Conservation (phyloP, 768 basidiomycete genomes). For the Exsudoporus frostii region DNA sequence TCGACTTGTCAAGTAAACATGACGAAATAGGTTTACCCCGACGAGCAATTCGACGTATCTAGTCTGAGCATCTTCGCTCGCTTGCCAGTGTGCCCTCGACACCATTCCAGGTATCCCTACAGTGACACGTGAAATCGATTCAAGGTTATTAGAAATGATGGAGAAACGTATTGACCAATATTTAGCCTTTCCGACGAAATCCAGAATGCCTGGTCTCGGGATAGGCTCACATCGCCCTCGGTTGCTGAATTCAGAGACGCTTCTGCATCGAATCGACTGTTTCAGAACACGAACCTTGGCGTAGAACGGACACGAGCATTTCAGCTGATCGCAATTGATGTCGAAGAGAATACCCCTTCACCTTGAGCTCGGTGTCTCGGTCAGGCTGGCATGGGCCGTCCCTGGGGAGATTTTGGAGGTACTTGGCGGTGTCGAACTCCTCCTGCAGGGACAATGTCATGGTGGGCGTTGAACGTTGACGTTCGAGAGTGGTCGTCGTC, state of each 20-base stretch:
- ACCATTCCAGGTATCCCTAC: constrained; percentile 82
- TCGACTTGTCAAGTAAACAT: background rate
- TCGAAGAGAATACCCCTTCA: constrained; percentile 37
- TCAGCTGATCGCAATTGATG: constrained; percentile 7
- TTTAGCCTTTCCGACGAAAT: constrained; percentile 87
- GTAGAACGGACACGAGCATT: constrained; percentile 68
- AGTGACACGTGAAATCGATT: background rate
- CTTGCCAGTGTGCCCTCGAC: constrained; percentile 71
- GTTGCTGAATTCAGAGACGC: constrained; percentile 47
- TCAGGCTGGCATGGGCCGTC: constrained; percentile 70
- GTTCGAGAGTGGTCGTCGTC: constrained; percentile 12
- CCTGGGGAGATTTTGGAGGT: constrained; percentile 70
- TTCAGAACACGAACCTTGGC: constrained; percentile 59
- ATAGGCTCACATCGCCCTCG: constrained; percentile 70
- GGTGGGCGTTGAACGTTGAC: too few relatives aligned
- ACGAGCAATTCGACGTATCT: constrained; percentile 77
- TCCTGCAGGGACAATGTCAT: constrained; percentile 50
- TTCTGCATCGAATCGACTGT: background rate
- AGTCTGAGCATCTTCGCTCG: constrained; percentile 65
- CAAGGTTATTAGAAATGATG: background rate
- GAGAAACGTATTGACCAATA: constrained; percentile 54
- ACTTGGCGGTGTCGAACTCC: constrained; percentile 71
- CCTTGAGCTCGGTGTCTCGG: constrained; percentile 73
- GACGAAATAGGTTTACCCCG: constrained; percentile 44
- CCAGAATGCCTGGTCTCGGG: constrained; percentile 66